Percentiles rank a stretch among this genome's conserved stretches.
These are phyloP conservation scores for Phaffomyces opuntiae DNA, from an alignment of 805 yeast genomes.

Conservation along the genomic window DNA sequence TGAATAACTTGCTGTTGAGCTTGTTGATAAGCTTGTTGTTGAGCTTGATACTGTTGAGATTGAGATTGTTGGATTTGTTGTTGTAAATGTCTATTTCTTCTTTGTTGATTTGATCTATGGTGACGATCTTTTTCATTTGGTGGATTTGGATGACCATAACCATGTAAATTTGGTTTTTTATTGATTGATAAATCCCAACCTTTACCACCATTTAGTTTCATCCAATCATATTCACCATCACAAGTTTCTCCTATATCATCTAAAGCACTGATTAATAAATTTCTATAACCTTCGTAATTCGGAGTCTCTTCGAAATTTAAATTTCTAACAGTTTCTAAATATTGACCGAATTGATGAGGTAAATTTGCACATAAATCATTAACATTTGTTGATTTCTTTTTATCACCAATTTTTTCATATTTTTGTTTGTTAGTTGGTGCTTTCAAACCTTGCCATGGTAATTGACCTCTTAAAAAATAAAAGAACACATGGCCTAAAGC, in stretches of 20 bases:
- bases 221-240: constrained; percentile 76
- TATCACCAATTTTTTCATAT: constrained; percentile 79
- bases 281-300: constrained; percentile 60
- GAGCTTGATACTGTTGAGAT: constrained; percentile 16
- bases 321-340: constrained; percentile 59
- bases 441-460: constrained; percentile 89
- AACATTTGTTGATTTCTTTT: constrained; percentile 64
- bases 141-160: constrained; percentile 71
- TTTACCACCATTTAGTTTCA: constrained; percentile 68
- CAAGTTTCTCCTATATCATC: constrained; percentile 50
- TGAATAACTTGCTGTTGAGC: constrained; percentile 12
- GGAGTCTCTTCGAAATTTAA: constrained; percentile 77
- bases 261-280: constrained; percentile 53
- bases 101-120: constrained; percentile 22
- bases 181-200: constrained; percentile 78
- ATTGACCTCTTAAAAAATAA: constrained; percentile 68
- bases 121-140: constrained; percentile 25
- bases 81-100: constrained; percentile 23
- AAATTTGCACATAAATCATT: constrained; percentile 52
- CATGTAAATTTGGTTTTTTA: constrained; percentile 74
- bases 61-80: constrained; percentile 19
- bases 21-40: constrained; percentile 12
- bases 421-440: constrained; percentile 81
- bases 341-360: constrained; percentile 70
- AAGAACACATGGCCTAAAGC: constrained; percentile 77